Conservation (phyloP, 2,329 filamentous ascomycete species). For the Fusarium brevicatenulatum region DNA sequence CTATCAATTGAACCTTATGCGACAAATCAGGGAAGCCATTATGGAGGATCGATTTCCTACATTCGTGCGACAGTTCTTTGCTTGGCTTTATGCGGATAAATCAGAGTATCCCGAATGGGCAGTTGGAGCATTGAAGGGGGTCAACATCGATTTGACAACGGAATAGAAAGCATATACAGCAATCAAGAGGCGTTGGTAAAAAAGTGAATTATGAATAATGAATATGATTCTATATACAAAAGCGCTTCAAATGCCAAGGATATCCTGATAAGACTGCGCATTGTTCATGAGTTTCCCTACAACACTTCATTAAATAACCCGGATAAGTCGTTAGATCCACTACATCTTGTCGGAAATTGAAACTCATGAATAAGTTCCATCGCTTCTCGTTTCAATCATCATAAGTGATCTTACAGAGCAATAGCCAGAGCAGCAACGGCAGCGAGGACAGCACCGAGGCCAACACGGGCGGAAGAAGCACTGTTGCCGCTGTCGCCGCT, state of each 20-base stretch:
- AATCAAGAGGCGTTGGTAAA: constrained; percentile 13
- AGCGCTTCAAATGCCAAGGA: constrained; percentile 22
- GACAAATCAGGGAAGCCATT: constrained; percentile 77
- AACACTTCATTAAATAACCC: constrained; percentile 39
- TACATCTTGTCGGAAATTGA: constrained; percentile 7
- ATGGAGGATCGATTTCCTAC: constrained; percentile 82
- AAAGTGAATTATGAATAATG: constrained; percentile 21
- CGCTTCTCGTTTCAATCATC: neutral
- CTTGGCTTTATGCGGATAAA: constrained; percentile 69
- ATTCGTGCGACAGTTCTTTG: constrained; percentile 84
- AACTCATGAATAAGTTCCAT: constrained; percentile 7
- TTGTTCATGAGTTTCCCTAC: constrained; percentile 16
- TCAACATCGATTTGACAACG: constrained; percentile 74
- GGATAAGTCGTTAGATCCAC: constrained; percentile 34
- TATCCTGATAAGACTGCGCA: constrained; percentile 6
- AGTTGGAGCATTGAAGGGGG: constrained; percentile 77
- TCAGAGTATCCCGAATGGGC: constrained; percentile 85
- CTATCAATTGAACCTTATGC: constrained; percentile 89
- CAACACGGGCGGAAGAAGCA: constrained; percentile 32
- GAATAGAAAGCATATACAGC: constrained; percentile 25
- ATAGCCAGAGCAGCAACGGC: constrained; percentile 37
- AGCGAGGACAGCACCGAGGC: constrained; percentile 38
- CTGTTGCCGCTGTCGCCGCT: constrained; percentile 21
- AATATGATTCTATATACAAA: constrained; percentile 39
- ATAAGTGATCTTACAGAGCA: constrained; percentile 34